phyloP scores from a whole-genome alignment of 441 rosid species.

The Dalechampia spathulata region DNA sequence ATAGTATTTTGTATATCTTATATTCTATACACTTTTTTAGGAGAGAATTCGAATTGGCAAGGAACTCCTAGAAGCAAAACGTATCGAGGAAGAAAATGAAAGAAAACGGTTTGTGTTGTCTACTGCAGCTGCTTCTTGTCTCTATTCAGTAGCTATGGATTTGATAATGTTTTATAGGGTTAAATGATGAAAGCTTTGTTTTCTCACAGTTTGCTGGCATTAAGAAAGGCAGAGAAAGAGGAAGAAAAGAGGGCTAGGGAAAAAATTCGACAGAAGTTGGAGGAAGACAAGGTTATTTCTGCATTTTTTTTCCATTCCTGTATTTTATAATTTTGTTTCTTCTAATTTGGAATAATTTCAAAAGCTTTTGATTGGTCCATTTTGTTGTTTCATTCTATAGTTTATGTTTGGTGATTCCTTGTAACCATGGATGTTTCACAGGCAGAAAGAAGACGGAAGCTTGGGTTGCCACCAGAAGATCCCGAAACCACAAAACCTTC shows the following conservation, averaged over 20 bases:
- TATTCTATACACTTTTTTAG: constrained; percentile 24
- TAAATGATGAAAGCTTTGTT: not conserved
- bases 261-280: constrained; percentile 90
- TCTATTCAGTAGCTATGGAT: too few species aligned
- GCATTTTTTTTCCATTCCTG: not conserved
- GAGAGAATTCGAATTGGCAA: constrained; percentile 93
- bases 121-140: too few species aligned
- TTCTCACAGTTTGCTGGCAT: constrained; percentile 52
- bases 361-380: not conserved
- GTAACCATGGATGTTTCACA: constrained; percentile 22
- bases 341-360: not conserved
- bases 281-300: constrained; percentile 77
- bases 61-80: constrained; percentile 93
- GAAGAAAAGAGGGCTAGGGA: constrained; percentile 93
- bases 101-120: constrained; percentile 66
- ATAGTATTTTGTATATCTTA: not conserved
- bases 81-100: constrained; percentile 89
- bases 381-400: not conserved
- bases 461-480: constrained; percentile 92
- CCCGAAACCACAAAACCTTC: constrained; percentile 64
- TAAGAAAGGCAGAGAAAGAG: constrained; percentile 94
- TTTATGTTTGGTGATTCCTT: constrained; percentile 5
- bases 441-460: constrained; percentile 96
- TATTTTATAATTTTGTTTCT: not conserved
- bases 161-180: too few species aligned